Evolutionary conservation across 2,329 filamentous ascomycete genomes (phyloP), one percentile per base, ranked within the genome.

Genomic region (Penicillium polonicum): DNA sequence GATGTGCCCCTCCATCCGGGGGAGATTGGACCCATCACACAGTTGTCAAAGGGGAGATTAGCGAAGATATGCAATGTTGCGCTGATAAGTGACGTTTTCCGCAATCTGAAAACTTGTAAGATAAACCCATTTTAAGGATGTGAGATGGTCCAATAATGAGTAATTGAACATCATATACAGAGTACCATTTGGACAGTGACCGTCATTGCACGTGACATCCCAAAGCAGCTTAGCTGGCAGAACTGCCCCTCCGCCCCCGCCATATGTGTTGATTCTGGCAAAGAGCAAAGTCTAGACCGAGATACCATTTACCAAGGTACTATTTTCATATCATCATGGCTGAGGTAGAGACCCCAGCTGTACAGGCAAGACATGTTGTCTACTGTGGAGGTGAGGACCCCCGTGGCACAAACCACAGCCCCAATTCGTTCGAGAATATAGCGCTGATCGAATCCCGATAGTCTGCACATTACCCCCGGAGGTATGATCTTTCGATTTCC

Each of bases 381-480:
- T 88, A 88, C 70, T 88, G 85, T 71, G 85, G 83, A 76, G 80
- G 83, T 84, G 70, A 69, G 79, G 70, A 39, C 45, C 35, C 41
- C 44, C 39, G 48, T 50, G 60, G 52, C 41, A 39, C 15, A 50
- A 29, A 29, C 3, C 8, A 13, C 33, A 19, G 39, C n/a, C 35
- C 9, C 19, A 42, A 51, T 23, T 17, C 17, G 21, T 35, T 21
- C 21, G 50, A 50, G 35, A 33, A 50, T 29, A 48, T 43, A 25
- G 38, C 13, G 50, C 58, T 62, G 52, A 60, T 45, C 25, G n/a
- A 54, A 57, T 58, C 21, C 17, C 9, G 23, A 57, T 52, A 86
- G 85, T 88, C 60, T 88, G 86, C 78, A 82, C 80, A 63, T 76
- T 88, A 63, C 86, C 86, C 60, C 85, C 85, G 68, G 86, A 88